Evolutionary conservation across 257 asterid genomes (phyloP).

Genomic region (Cinchona pubescens): DNA sequence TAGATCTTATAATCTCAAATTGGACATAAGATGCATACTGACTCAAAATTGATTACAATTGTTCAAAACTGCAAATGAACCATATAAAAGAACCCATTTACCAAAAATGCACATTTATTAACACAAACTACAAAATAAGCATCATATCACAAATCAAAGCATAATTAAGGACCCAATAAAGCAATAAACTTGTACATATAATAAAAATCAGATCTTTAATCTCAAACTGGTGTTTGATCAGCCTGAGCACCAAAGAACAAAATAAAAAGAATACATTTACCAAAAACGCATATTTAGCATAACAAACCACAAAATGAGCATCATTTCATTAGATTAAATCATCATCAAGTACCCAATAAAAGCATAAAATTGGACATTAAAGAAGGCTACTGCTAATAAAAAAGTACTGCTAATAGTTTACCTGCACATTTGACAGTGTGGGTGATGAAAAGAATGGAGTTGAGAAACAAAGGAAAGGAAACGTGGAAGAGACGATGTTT

Average conservation of each 20-base stretch:
- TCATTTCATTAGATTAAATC: too few species aligned
- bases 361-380: too few species aligned
- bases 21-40: background rate
- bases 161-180: slow-evolving; percentile 7
- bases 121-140: background rate
- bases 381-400: too few species aligned
- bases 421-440: slow-evolving; percentile 55
- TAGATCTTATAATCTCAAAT: slow-evolving; percentile 31
- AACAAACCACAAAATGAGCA: too few species aligned
- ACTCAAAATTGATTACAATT: background rate
- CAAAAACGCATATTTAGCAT: background rate
- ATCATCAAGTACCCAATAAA: too few species aligned
- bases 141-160: slow-evolving; percentile 3
- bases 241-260: background rate
- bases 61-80: background rate
- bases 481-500: slow-evolving; percentile 49
- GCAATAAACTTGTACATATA: background rate
- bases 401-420: slow-evolving; percentile 22
- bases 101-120: background rate
- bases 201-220: background rate
- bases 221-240: background rate
- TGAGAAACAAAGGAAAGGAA: slow-evolving; percentile 47
- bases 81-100: background rate
- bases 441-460: slow-evolving; percentile 35
- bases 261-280: background rate